Conservation (phyloP, 345 rosid genomes). For the Eutrema heterophyllum region DNA sequence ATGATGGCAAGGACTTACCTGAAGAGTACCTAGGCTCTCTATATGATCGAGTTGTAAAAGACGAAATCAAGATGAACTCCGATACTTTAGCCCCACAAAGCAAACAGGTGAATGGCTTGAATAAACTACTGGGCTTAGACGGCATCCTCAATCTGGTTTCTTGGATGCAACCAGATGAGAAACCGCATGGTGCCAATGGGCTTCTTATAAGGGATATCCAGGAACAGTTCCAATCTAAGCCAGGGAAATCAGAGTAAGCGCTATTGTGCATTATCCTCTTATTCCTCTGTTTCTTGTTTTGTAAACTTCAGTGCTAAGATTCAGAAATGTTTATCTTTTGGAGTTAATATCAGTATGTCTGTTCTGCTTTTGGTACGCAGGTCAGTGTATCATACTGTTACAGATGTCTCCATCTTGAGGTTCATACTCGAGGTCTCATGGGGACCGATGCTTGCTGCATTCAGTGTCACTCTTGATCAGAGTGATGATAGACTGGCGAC, state of each 20-base stretch:
- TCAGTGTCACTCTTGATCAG: slow-evolving; percentile 90
- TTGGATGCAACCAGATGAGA: slow-evolving; percentile 90
- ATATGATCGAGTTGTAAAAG: slow-evolving; percentile 84
- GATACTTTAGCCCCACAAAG: slow-evolving; percentile 73
- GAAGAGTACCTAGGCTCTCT: slow-evolving; percentile 80
- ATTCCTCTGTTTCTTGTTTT: background rate
- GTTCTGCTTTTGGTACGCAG: slow-evolving; percentile 35
- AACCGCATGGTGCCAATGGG: slow-evolving; percentile 88
- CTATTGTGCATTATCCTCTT: background rate
- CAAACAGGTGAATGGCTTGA: slow-evolving; percentile 84
- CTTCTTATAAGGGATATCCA: slow-evolving; percentile 85
- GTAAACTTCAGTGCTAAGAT: background rate
- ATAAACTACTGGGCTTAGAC: slow-evolving; percentile 83
- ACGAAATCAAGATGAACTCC: slow-evolving; percentile 90
- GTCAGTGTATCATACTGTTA: slow-evolving; percentile 66
- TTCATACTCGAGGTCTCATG: slow-evolving; percentile 96
- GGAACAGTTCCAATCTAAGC: slow-evolving; percentile 87
- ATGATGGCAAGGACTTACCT: slow-evolving; percentile 92
- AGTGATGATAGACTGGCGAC: slow-evolving; percentile 92
- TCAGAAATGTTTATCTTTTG: background rate
- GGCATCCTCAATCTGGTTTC: slow-evolving; percentile 84
- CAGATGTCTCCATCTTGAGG: slow-evolving; percentile 79
- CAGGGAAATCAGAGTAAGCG: slow-evolving; percentile 91
- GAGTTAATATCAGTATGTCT: slow-evolving; percentile 3
- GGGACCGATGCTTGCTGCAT: slow-evolving; percentile 98